phyloP scores from a whole-genome alignment of 2,329 filamentous ascomycete species.

The Tolypocladium album region DNA sequence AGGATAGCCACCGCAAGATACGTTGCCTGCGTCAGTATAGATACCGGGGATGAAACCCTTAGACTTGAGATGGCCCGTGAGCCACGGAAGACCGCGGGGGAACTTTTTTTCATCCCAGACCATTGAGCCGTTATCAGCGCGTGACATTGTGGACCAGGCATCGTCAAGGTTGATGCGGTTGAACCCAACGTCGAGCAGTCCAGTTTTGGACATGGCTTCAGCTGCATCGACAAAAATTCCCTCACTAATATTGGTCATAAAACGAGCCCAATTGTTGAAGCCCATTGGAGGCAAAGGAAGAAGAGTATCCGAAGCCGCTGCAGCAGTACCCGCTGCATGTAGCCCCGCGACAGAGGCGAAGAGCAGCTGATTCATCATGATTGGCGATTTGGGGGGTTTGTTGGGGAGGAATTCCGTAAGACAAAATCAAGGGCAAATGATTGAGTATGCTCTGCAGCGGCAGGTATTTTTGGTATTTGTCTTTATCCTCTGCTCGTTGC shows the following conservation, averaged over 20 bases:
- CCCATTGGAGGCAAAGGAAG: constrained; percentile 32
- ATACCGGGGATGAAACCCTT: constrained; percentile 33
- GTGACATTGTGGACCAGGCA: constrained; percentile 27
- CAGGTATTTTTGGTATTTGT: no score
- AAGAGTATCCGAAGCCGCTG: not conserved
- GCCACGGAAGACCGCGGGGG: constrained; percentile 29
- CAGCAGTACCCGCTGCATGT: not conserved
- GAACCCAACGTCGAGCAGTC: constrained; percentile 23
- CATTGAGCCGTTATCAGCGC: constrained; percentile 24
- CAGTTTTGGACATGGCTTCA: constrained; percentile 29
- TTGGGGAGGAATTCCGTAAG: not conserved
- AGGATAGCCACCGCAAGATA: constrained; percentile 31
- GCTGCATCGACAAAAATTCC: constrained; percentile 35
- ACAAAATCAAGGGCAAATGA: no score
- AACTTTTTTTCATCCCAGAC: constrained; percentile 29
- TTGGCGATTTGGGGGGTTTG: not conserved
- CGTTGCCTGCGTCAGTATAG: constrained; percentile 31
- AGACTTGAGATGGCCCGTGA: constrained; percentile 24
- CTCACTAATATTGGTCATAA: constrained; percentile 35
- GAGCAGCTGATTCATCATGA: not conserved
- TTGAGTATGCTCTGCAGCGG: no score
- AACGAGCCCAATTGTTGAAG: constrained; percentile 40
- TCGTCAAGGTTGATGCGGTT: constrained; percentile 32
- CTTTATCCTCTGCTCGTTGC: no score
- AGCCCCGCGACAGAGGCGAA: not conserved